Conservation (phyloP, 345 rosid genomes). For the Mallotus nudiflorus region DNA sequence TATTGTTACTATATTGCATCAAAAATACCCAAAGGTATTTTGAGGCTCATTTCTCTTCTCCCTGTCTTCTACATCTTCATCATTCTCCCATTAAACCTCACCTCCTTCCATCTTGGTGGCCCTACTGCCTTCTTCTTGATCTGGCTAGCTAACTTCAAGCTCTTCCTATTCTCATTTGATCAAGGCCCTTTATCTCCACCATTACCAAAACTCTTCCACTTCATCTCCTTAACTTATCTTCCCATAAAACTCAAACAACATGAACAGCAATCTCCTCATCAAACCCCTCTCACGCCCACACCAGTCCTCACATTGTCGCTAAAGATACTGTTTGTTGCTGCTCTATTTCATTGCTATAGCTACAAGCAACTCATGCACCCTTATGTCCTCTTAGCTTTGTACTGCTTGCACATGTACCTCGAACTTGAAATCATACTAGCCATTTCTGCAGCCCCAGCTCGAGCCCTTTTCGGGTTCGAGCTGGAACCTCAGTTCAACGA, state of each 20-base stretch:
- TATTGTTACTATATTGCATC: slow-evolving; percentile 1
- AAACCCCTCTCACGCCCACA: neutral
- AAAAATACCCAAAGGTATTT: neutral
- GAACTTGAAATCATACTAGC: slow-evolving; percentile 44
- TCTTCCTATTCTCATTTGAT: slow-evolving; percentile 16
- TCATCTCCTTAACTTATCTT: neutral
- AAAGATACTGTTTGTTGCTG: slow-evolving; percentile 19
- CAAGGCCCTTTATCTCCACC: slow-evolving; percentile 3
- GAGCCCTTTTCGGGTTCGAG: slow-evolving; percentile 45
- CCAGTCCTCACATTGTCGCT: neutral
- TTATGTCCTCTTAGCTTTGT: slow-evolving; percentile 27
- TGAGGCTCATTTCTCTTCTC: neutral
- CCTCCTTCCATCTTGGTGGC: neutral
- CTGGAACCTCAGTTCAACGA: slow-evolving; percentile 64
- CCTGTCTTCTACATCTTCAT: slow-evolving; percentile 11
- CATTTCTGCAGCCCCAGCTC: slow-evolving; percentile 36
- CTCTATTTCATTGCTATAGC: slow-evolving; percentile 31
- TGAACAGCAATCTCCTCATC: neutral
- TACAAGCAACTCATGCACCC: slow-evolving; percentile 38
- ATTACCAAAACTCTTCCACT: neutral
- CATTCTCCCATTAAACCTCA: slow-evolving; percentile 13
- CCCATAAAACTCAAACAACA: slow-evolving; percentile 5
- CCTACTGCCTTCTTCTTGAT: neutral
- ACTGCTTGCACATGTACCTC: slow-evolving; percentile 42
- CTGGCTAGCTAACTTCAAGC: slow-evolving; percentile 20